Base-by-base conservation (phyloP, 202 grass and related monocot species). In the Setaria viridis region DNA sequence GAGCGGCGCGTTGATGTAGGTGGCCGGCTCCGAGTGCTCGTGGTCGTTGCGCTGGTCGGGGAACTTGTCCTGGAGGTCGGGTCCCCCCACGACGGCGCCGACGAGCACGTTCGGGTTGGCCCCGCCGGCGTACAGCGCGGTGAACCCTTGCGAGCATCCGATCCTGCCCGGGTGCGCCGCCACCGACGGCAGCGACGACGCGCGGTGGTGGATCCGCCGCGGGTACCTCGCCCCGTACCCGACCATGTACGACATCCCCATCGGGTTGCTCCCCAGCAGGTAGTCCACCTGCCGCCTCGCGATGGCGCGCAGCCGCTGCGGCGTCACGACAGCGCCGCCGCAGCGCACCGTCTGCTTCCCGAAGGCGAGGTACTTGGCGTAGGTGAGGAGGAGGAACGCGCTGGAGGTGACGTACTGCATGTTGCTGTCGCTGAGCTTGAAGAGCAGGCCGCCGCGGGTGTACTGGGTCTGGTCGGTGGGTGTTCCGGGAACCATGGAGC, bases 1-100 rank as follows among this genome's bases (percentile, higher is more conserved):
- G 73, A 97, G 92, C 30, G 94, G 94, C 77, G 94, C 92, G 72
- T 97, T 97, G 92, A 97, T 97, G 86, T 97, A 97, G 11, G 92
- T 92, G 3, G 94, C 94, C 25, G 94, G 94, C 80, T 97, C 94
- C 4, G 92, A 97, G 67, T 87, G 94, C 81, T 92, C 88, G 67
- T 97, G 90, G 85, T 97, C 94, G 30, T 74, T 87, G 14, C 94
- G 77, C 51, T 92, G 41, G 78, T 97, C 94, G 8, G 88, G 77
- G 83, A 92, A 97, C 84, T 74, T 85, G 90, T 97, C 94, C 78
- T 86, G 84, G 45, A 77, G 55, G 80, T 97, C 85, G 4, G 92
- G 94, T 7, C 94, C 94, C 0, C 94, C 94, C 1, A 97, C 85
- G 45, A 97, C 94, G 7, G 94, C 94, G 2, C 94, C 94, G 55